Evolutionary conservation across 2,329 filamentous ascomycete genomes (phyloP).

Genomic region (Aspergillus hortae): DNA sequence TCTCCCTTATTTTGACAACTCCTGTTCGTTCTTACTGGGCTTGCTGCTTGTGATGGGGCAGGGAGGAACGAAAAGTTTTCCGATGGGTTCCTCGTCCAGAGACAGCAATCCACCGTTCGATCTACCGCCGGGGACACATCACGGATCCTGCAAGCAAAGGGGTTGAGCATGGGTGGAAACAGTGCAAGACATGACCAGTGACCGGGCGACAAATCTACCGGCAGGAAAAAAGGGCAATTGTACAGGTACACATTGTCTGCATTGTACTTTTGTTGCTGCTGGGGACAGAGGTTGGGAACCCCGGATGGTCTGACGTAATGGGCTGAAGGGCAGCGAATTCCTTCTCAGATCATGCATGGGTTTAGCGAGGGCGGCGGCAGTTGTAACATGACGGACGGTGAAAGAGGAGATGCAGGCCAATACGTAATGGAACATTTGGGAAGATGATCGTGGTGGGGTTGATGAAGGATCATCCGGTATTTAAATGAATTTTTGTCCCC

Average conservation of each 20-base stretch:
- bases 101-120: too few species aligned
- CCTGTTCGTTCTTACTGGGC: background rate
- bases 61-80: background rate
- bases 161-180: background rate
- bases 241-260: background rate
- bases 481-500: background rate
- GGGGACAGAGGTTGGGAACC: background rate
- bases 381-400: background rate
- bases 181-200: background rate
- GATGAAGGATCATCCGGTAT: constrained; percentile 4
- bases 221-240: background rate
- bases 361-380: too few species aligned
- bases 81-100: too few species aligned
- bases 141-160: background rate
- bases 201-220: background rate
- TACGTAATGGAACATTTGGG: background rate
- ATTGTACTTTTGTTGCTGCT: constrained; percentile 8
- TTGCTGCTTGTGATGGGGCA: background rate
- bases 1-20: background rate
- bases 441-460: constrained; percentile 6
- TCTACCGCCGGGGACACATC: background rate
- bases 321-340: background rate
- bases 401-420: background rate
- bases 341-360: too few species aligned
- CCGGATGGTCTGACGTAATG: background rate